A percentile compares a stretch with the other conserved stretches of the same genome.
phyloP scores from a whole-genome alignment of 2,329 filamentous ascomycete genomes.

The Xylaria sp. region DNA sequence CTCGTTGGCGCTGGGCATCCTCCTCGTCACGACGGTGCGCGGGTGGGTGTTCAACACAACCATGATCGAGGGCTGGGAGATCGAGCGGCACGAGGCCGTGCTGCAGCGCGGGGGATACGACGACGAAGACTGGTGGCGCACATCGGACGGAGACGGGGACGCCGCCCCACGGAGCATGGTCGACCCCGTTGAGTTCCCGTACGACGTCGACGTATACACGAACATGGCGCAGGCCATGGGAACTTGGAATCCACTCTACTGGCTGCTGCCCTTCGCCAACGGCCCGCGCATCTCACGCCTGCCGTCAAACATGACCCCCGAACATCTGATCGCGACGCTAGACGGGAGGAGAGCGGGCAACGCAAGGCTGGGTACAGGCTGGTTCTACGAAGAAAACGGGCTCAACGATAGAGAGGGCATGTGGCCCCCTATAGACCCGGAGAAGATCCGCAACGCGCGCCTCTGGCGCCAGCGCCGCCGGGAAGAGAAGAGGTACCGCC shows the following conservation, averaged over 20 bases:
- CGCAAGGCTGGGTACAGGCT: slow-evolving; percentile 48
- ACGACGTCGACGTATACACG: slow-evolving; percentile 75
- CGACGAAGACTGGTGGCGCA: slow-evolving; percentile 45
- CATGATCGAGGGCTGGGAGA: slow-evolving; percentile 81
- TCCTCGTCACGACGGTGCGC: slow-evolving; percentile 67
- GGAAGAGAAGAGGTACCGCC: slow-evolving; percentile 34
- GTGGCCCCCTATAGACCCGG: slow-evolving; percentile 70
- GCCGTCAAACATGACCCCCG: slow-evolving; percentile 30
- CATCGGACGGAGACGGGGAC: slow-evolving; percentile 38
- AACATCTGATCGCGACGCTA: slow-evolving; percentile 12
- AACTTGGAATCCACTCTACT: slow-evolving; percentile 65
- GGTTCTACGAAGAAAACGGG: slow-evolving; percentile 76
- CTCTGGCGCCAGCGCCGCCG: slow-evolving; percentile 45
- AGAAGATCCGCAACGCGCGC: slow-evolving; percentile 57
- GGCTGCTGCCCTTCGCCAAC: slow-evolving; percentile 72
- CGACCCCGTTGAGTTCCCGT: slow-evolving; percentile 76
- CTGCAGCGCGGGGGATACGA: slow-evolving; percentile 52
- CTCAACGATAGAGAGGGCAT: slow-evolving; percentile 69
- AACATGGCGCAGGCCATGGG: slow-evolving; percentile 82
- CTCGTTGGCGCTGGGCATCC: slow-evolving; percentile 65
- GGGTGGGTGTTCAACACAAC: slow-evolving; percentile 73
- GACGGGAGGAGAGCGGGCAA: neutral
- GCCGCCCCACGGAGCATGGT: slow-evolving; percentile 56
- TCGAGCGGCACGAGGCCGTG: slow-evolving; percentile 66
- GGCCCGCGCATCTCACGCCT: slow-evolving; percentile 50